Percentiles rank a stretch among this genome's conserved stretches.
These are phyloP conservation scores for Sporothrix brasiliensis DNA, from an alignment of 2,329 filamentous ascomycete genomes.

Conservation along the genomic window DNA sequence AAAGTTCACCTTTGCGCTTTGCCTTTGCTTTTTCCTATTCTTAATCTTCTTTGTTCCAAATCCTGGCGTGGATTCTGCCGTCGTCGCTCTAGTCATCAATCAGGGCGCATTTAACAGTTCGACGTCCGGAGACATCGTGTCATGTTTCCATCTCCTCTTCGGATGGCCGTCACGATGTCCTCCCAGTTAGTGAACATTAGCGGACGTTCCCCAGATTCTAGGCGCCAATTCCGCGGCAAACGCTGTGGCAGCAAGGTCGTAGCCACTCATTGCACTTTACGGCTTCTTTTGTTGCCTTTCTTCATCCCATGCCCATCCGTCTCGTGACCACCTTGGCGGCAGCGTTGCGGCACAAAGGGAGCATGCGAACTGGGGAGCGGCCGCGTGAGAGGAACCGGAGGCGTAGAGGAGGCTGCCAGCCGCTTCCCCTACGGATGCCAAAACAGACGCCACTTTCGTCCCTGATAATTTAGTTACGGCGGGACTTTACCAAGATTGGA, in stretches of 20 bases:
- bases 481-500: constrained; percentile 33
- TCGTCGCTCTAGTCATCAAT: background rate
- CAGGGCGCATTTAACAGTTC: background rate
- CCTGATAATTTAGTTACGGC: constrained; percentile 33
- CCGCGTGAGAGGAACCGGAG: background rate
- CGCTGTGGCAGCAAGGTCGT: no score
- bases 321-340: background rate
- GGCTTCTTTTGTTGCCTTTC: no score
- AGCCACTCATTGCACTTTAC: no score
- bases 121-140: background rate
- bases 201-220: no score
- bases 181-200: no score
- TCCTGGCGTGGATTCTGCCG: background rate
- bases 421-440: constrained; percentile 26
- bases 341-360: background rate
- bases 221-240: no score
- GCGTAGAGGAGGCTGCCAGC: no score
- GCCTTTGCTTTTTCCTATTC: no score
- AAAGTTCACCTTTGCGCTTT: background rate
- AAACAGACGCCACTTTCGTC: constrained; percentile 36
- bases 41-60: background rate
- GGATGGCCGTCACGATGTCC: no score
- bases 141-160: no score
- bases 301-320: background rate
- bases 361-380: background rate